Percentiles rank a stretch among this genome's conserved stretches.
These are phyloP conservation scores for Ogataea saltuana DNA, from an alignment of 805 yeast genomes.

Conservation along the genomic window DNA sequence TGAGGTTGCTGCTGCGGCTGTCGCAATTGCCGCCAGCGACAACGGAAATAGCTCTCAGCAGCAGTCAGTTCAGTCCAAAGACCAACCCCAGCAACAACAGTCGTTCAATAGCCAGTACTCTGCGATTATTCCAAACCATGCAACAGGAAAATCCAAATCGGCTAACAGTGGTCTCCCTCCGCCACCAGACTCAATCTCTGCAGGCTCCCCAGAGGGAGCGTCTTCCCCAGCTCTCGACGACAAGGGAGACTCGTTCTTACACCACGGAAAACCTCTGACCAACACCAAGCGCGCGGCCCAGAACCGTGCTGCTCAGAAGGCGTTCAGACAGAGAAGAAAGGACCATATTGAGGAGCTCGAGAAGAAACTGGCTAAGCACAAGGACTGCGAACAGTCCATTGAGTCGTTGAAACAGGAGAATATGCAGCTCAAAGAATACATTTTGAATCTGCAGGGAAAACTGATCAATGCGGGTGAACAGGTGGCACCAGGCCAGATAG, in stretches of 20 bases:
- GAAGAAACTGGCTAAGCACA: constrained; percentile 61
- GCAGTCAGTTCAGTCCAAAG: no score
- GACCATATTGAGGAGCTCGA: constrained; percentile 80
- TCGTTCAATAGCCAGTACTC: constrained; percentile 7
- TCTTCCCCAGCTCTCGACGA: constrained; percentile 22
- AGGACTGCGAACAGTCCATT: constrained; percentile 61
- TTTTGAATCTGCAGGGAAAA: constrained; percentile 66
- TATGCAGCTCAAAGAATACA: constrained; percentile 69
- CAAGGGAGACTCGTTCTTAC: constrained; percentile 17
- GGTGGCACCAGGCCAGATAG: constrained; percentile 12
- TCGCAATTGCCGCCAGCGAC: constrained; percentile 30
- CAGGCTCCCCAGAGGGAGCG: constrained; percentile 1
- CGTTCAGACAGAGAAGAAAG: constrained; percentile 84
- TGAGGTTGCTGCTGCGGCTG: constrained; percentile 38
- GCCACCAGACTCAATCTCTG: constrained; percentile 7
- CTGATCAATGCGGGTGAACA: constrained; percentile 40
- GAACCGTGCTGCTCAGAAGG: constrained; percentile 88
- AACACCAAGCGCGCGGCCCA: constrained; percentile 86
- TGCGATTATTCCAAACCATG: constrained; percentile 9
- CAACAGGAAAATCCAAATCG: constrained; percentile 4
- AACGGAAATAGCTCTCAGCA: no score
- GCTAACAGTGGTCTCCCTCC: constrained; percentile 18
- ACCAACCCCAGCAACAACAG: background rate
- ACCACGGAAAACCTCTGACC: constrained; percentile 47
- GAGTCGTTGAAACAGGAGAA: constrained; percentile 71